phyloP scores from a whole-genome alignment of 164 flowering plant species.

The Tinospora cordifolia region DNA sequence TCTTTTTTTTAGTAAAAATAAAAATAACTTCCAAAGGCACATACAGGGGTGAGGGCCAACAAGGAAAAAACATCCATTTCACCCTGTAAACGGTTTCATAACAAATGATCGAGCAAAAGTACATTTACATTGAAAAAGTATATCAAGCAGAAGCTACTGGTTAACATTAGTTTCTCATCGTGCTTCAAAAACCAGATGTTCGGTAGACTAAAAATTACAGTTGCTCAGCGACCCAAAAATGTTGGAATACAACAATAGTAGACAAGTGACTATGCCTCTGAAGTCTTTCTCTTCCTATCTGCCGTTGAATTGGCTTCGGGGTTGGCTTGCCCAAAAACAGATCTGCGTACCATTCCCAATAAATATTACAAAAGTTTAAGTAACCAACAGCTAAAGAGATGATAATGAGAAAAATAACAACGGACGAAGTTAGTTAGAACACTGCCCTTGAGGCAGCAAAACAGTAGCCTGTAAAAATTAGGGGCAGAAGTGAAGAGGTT shows the following conservation, averaged over 20 bases:
- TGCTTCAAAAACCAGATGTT: background rate
- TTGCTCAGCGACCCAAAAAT: background rate
- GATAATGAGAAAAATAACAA: background rate
- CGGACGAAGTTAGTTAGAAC: background rate
- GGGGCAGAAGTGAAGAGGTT: too few species aligned
- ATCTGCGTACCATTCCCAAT: conserved; percentile 42
- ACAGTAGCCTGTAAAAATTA: too few species aligned
- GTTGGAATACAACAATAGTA: background rate
- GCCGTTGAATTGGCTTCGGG: conserved; percentile 31
- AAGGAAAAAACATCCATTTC: too few species aligned
- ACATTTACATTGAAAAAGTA: too few species aligned
- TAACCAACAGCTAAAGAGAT: background rate
- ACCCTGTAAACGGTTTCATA: too few species aligned
- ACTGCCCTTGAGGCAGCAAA: too few species aligned
- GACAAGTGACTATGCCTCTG: conserved; percentile 19
- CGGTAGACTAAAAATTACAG: background rate
- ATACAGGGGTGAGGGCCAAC: too few species aligned
- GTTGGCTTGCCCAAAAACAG: conserved; percentile 63
- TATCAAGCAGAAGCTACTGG: too few species aligned
- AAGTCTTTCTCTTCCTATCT: conserved; percentile 52
- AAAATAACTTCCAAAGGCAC: too few species aligned
- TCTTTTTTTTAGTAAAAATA: too few species aligned
- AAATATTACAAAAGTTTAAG: background rate
- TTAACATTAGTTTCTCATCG: too few species aligned
- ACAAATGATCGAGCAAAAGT: too few species aligned